Conservation (phyloP, 345 rosid genomes). For the Hibiscus mutabilis region DNA sequence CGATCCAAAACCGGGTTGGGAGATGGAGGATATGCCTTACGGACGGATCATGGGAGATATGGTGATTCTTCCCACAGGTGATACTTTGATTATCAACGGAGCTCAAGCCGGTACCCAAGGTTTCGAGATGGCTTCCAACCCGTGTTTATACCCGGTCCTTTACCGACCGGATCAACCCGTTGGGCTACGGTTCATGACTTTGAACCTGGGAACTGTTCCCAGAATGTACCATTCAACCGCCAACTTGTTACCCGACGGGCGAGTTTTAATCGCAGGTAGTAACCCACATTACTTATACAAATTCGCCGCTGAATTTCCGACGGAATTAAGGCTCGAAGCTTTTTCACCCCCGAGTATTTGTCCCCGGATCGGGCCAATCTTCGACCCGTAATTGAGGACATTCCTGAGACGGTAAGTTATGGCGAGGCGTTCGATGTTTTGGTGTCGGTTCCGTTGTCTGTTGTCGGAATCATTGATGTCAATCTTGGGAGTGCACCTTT, state of each 20-base stretch:
- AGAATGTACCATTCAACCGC: constrained; percentile 93
- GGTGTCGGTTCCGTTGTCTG: constrained; percentile 56
- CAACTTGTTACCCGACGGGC: constrained; percentile 75
- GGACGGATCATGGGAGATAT: constrained; percentile 92
- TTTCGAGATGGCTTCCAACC: constrained; percentile 56
- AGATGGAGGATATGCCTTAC: constrained; percentile 78
- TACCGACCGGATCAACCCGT: constrained; percentile 59
- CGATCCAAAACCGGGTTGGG: constrained; percentile 43
- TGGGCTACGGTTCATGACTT: constrained; percentile 58
- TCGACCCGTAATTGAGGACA: constrained; percentile 52
- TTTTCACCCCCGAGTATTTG: constrained; percentile 83
- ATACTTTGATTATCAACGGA: constrained; percentile 67
- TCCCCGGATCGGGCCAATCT: constrained; percentile 67
- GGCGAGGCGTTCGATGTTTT: constrained; percentile 40
- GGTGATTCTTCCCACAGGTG: constrained; percentile 83
- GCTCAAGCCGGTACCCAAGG: constrained; percentile 79
- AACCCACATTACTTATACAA: constrained; percentile 78
- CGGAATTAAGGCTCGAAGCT: constrained; percentile 75
- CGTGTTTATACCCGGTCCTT: constrained; percentile 51
- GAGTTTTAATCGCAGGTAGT: constrained; percentile 74
- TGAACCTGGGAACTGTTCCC: constrained; percentile 74
- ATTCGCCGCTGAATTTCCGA: constrained; percentile 51
- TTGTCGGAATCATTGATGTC: constrained; percentile 59
- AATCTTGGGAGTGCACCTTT: constrained; percentile 69
- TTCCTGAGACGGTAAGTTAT: constrained; percentile 45